Evolutionary conservation across 2,329 filamentous ascomycete genomes (phyloP).

Genomic region (Amesomyces nigricolor): DNA sequence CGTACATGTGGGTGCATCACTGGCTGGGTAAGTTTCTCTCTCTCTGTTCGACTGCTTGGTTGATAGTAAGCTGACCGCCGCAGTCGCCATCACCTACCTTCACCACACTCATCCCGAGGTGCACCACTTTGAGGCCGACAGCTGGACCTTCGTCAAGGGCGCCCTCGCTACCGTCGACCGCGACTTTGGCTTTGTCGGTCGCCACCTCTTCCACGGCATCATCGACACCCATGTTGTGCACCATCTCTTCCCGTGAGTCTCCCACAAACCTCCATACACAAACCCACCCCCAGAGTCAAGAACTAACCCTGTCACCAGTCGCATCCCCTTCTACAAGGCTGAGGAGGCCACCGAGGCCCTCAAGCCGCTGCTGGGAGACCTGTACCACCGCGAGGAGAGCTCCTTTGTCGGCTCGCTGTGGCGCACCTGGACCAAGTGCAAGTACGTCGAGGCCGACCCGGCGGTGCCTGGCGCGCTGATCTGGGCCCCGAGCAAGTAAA

Average conservation of each 20-base stretch:
- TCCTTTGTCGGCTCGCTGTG: slow-evolving; percentile 43
- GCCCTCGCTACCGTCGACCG: slow-evolving; percentile 59
- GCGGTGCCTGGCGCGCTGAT: slow-evolving; percentile 33
- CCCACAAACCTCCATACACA: background rate
- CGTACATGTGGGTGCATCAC: slow-evolving; percentile 92
- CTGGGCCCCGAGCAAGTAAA: slow-evolving; percentile 30
- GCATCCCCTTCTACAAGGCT: slow-evolving; percentile 56
- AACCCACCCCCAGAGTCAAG: background rate
- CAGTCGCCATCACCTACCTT: slow-evolving; percentile 68
- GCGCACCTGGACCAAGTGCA: slow-evolving; percentile 42
- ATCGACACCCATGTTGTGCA: slow-evolving; percentile 60
- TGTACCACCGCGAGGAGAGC: slow-evolving; percentile 44
- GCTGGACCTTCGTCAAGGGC: slow-evolving; percentile 58
- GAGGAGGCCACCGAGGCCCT: slow-evolving; percentile 54
- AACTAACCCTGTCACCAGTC: slow-evolving; percentile 26
- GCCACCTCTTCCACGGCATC: slow-evolving; percentile 62
- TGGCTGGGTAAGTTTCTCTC: slow-evolving; percentile 70
- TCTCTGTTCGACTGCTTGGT: background rate
- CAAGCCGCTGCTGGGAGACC: slow-evolving; percentile 48
- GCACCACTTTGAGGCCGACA: slow-evolving; percentile 52
- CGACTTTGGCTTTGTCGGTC: slow-evolving; percentile 58
- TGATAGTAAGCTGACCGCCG: slow-evolving; percentile 3
- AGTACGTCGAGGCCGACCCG: slow-evolving; percentile 41
- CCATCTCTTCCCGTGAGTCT: slow-evolving; percentile 51
- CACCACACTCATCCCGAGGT: slow-evolving; percentile 62